These are phyloP conservation scores for Phlyctochytrium bullatum DNA, from an alignment of 192 early-diverging fungal genomes.

Conservation along the genomic window DNA sequence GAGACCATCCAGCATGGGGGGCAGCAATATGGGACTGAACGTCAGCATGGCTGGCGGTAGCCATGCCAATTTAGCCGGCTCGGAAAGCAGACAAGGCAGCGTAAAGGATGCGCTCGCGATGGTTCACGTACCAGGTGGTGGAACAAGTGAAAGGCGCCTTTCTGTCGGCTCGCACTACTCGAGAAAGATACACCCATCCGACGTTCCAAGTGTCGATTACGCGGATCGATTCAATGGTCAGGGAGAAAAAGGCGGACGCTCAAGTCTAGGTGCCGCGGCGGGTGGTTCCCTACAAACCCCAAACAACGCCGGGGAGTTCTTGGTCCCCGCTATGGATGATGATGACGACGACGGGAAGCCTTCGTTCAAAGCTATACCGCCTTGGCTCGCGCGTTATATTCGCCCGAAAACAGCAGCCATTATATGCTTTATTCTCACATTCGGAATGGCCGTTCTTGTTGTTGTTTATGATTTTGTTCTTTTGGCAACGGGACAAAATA, in stretches of 20 bases:
- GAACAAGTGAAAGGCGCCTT: background rate
- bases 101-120: no score
- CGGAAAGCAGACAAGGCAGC: no score
- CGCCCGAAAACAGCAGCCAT: conserved; percentile 31
- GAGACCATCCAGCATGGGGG: background rate
- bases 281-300: background rate
- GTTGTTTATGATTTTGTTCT: conserved; percentile 53
- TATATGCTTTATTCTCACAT: conserved; percentile 25
- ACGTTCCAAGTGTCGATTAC: no score
- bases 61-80: background rate
- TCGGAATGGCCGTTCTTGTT: conserved; percentile 40
- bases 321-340: conserved; percentile 4
- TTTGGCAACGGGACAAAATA: conserved; percentile 42
- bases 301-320: background rate
- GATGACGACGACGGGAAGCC: conserved; percentile 24
- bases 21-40: background rate
- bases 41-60: no score
- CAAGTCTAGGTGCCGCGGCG: no score
- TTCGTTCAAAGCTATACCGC: conserved; percentile 29
- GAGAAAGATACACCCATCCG: conserved; percentile 19
- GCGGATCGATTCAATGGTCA: no score
- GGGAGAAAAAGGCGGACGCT: conserved; percentile 13
- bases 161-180: conserved; percentile 9
- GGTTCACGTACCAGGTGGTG: conserved; percentile 4
- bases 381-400: conserved; percentile 29